These are phyloP conservation scores for Lactarius trivialis DNA, from an alignment of 768 basidiomycete genomes.

Conservation along the genomic window DNA sequence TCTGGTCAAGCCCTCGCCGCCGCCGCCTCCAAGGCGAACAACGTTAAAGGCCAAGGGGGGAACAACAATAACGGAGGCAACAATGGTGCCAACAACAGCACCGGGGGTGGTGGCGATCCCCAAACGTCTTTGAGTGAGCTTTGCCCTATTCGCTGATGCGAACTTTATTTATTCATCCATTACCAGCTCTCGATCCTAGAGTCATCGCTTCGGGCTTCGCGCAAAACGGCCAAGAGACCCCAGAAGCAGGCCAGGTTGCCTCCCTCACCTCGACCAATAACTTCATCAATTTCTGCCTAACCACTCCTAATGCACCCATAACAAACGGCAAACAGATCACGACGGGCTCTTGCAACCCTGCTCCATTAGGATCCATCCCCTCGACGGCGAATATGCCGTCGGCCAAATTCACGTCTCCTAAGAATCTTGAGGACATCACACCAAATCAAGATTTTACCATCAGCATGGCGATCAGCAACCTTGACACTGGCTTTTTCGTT, in stretches of 20 bases:
- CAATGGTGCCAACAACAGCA: not conserved
- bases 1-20: slow-evolving; percentile 9
- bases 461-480: slow-evolving; percentile 38
- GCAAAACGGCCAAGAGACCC: slow-evolving; percentile 39
- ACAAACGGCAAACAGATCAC: slow-evolving; percentile 54
- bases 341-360: slow-evolving; percentile 52
- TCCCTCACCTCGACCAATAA: slow-evolving; percentile 63
- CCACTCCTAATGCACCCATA: slow-evolving; percentile 39
- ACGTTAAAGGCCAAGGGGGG: not conserved
- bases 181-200: slow-evolving; percentile 36
- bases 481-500: slow-evolving; percentile 52
- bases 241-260: slow-evolving; percentile 42
- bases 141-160: not conserved
- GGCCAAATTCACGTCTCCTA: slow-evolving; percentile 44
- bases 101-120: slow-evolving; percentile 26
- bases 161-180: not conserved
- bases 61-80: slow-evolving; percentile 8
- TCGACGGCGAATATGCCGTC: slow-evolving; percentile 46
- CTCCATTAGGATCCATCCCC: slow-evolving; percentile 55
- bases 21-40: not conserved
- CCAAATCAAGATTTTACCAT: slow-evolving; percentile 49
- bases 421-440: slow-evolving; percentile 39
- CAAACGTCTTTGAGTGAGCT: slow-evolving; percentile 39
- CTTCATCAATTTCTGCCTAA: slow-evolving; percentile 64
- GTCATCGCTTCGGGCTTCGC: slow-evolving; percentile 53